Conservation (phyloP, 2,329 filamentous ascomycete species). For the Cladosporium austrohemisphaericum region DNA sequence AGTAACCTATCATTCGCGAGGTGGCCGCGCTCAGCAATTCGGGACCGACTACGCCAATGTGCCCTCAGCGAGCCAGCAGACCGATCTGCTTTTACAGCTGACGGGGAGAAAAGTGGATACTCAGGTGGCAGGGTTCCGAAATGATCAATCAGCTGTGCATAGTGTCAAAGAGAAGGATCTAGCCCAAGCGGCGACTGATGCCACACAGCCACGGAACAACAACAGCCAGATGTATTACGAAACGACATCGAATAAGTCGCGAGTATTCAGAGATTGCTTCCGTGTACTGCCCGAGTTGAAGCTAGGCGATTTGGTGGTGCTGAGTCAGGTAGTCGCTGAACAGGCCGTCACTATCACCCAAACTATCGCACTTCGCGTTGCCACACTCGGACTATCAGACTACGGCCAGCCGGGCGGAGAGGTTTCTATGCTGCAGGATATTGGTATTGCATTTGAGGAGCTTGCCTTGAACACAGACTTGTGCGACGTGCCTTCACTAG, state of each 20-base stretch:
- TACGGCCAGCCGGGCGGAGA: neutral
- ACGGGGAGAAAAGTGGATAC: conserved; percentile 15
- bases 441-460: conserved; percentile 8
- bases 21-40: conserved; percentile 4
- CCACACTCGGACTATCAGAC: neutral
- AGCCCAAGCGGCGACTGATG: no score
- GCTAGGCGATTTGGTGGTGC: conserved; percentile 28
- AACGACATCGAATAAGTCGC: no score
- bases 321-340: conserved; percentile 34
- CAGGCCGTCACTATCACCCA: conserved; percentile 22
- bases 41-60: no score
- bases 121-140: no score
- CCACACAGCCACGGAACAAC: no score
- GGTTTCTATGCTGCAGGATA: neutral
- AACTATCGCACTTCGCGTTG: neutral
- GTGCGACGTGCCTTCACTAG: conserved; percentile 28
- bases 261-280: no score
- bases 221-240: no score
- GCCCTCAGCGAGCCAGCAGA: neutral
- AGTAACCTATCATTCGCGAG: conserved; percentile 2
- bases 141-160: no score
- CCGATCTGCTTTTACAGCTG: conserved; percentile 14
- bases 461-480: conserved; percentile 18
- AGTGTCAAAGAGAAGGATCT: no score
- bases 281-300: conserved; percentile 22